phyloP scores from a whole-genome alignment of 495 filamentous ascomycete genomes.

The Cercophora sp. region DNA sequence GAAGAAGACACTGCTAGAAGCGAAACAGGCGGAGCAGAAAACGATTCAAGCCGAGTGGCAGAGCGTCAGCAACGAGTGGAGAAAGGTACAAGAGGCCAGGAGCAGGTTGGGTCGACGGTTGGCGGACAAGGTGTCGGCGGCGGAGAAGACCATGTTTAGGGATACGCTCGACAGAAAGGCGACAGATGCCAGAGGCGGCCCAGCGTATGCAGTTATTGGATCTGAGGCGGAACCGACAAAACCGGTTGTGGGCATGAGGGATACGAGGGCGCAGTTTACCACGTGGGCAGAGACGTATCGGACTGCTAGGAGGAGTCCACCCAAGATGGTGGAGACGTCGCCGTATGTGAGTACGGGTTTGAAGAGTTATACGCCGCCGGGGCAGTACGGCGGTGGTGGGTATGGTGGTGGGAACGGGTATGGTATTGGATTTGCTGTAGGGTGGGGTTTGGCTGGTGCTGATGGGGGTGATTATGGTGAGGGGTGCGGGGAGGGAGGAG shows the following conservation, averaged over 20 bases:
- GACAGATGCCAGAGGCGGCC: background rate
- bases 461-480: background rate
- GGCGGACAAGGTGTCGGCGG: background rate
- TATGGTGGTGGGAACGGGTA: background rate
- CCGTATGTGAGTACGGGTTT: background rate
- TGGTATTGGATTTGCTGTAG: background rate
- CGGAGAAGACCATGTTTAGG: background rate
- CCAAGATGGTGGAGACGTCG: background rate
- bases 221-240: background rate
- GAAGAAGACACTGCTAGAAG: background rate
- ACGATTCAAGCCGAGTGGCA: background rate
- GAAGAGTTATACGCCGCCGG: background rate
- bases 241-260: background rate
- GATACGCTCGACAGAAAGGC: background rate
- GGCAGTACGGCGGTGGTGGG: background rate
- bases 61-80: background rate
- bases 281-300: background rate
- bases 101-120: background rate
- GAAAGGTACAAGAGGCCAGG: background rate
- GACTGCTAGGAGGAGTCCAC: background rate
- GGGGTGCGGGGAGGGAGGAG: background rate
- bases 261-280: too few relatives aligned
- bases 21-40: background rate
- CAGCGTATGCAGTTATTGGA: slow-evolving; percentile 1
- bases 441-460: background rate